These are phyloP conservation scores for Cystofilobasidium bisporidii DNA, from an alignment of 768 basidiomycete species.

Conservation along the genomic window DNA sequence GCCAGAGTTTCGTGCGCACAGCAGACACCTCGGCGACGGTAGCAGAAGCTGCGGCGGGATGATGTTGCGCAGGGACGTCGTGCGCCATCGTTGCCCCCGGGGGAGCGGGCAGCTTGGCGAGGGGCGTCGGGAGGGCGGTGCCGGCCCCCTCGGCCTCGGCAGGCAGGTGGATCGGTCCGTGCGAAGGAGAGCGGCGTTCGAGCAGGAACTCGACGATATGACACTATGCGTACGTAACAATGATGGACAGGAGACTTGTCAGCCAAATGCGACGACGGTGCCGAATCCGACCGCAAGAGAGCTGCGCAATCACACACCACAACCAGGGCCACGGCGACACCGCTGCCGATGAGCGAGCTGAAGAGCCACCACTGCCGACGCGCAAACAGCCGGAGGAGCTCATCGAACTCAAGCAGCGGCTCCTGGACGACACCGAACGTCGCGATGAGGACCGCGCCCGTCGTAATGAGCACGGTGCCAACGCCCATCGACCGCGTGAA, in stretches of 20 bases:
- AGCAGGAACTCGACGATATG: conserved; percentile 62
- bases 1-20: conserved; percentile 38
- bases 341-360: conserved; percentile 60
- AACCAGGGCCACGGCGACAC: conserved; percentile 53
- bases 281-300: too few species aligned
- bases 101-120: conserved; percentile 32
- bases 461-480: conserved; percentile 74
- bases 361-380: conserved; percentile 70
- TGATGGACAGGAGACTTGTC: conserved; percentile 1
- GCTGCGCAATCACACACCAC: conserved; percentile 48
- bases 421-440: conserved; percentile 87
- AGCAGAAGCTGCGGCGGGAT: too few species aligned
- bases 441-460: conserved; percentile 79
- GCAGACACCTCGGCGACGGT: too few species aligned
- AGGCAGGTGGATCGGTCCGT: conserved; percentile 25
- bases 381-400: conserved; percentile 64
- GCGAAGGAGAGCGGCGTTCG: conserved; percentile 26
- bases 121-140: conserved; percentile 26
- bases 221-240: conserved; percentile 46
- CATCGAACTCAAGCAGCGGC: conserved; percentile 72
- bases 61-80: conserved; percentile 2
- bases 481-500: conserved; percentile 75
- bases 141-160: not conserved
- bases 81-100: not conserved
- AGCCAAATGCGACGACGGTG: too few species aligned